Conservation (phyloP, 1,139 yeast species). For the Scheffersomyces parashehatae region DNA sequence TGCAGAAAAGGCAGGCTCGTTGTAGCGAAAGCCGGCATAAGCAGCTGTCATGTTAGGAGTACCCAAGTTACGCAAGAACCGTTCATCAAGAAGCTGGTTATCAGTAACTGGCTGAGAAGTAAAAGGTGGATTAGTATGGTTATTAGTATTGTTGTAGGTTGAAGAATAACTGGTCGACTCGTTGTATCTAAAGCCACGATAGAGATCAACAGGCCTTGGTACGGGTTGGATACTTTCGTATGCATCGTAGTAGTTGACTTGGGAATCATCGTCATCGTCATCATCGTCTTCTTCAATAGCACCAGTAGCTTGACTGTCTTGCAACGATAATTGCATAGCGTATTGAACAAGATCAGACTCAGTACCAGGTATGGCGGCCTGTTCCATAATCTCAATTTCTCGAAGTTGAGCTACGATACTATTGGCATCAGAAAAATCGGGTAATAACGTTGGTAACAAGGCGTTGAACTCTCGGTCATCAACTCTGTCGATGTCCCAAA, state of each 20-base stretch:
- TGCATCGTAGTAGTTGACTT: background rate
- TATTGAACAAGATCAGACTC: conserved; percentile 4
- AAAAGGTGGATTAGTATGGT: no score
- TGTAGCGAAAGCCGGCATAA: no score
- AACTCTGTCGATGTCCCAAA: conserved; percentile 39
- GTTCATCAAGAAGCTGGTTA: no score
- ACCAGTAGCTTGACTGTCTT: background rate
- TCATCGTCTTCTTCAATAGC: background rate
- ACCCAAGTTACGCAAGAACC: no score
- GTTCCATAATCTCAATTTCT: background rate
- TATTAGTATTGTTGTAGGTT: no score
- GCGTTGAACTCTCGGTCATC: conserved; percentile 39
- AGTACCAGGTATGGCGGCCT: background rate
- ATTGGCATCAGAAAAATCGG: conserved; percentile 1
- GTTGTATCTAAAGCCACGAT: background rate
- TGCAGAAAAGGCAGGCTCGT: no score
- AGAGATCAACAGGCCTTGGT: background rate
- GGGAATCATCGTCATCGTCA: background rate
- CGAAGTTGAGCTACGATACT: background rate
- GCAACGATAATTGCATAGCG: conserved; percentile 10
- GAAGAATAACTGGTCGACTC: background rate
- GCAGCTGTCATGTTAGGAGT: no score
- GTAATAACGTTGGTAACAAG: conserved; percentile 33
- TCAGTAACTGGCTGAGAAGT: no score
- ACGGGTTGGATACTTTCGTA: background rate